Evolutionary conservation across 495 filamentous ascomycete species (phyloP), one percentile per base, ranked within the genome.

Genomic region (Neurospora terricola): DNA sequence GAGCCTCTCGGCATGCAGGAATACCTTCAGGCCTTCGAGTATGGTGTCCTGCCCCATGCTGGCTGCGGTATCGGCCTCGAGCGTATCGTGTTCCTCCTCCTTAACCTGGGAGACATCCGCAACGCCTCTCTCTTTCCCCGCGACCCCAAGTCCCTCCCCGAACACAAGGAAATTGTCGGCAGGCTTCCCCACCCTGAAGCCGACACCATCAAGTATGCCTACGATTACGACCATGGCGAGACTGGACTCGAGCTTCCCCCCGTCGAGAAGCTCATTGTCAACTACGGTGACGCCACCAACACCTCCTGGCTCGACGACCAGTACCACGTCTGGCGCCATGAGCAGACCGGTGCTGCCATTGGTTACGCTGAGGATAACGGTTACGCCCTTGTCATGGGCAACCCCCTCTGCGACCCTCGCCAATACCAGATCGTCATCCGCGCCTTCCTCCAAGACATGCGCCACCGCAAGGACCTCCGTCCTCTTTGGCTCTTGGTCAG

Each of bases 21-120:
- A 38, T 97, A 97, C 79, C 86, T 97, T 76, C 89, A 92, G 74
- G 93, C 89, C 27, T 98, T 98, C 85, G 87, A 92, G 72, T 97
- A 89, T 85, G 94, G 93, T 27, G 91, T 93, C 0, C 94, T 95
- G 5, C 94, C 94, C 3, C 94, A 98, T 72, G 94, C 92, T 1
- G 94, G 94, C 54, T 93, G 92, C 74, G 94, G 94, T 80, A 93
- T 97, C 73, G 94, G 94, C 39, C 84, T 98, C 8, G 94, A 98
- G 82, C 91, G 94, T 66, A 83, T 97, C 6, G 81, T 97, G 12
- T 95, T 97, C 87, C 88, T 97, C 38, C 80, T 97, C 73, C 84
- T 98, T 36, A 88, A 92, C 75, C 83, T 97, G 10, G 94, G 94
- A 74, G 94, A 98, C 81, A 95, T 98, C 72, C 90, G 94, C 38